phyloP scores from a whole-genome alignment of 352 stramenopile species.

The Elongisporangium anandrum region DNA sequence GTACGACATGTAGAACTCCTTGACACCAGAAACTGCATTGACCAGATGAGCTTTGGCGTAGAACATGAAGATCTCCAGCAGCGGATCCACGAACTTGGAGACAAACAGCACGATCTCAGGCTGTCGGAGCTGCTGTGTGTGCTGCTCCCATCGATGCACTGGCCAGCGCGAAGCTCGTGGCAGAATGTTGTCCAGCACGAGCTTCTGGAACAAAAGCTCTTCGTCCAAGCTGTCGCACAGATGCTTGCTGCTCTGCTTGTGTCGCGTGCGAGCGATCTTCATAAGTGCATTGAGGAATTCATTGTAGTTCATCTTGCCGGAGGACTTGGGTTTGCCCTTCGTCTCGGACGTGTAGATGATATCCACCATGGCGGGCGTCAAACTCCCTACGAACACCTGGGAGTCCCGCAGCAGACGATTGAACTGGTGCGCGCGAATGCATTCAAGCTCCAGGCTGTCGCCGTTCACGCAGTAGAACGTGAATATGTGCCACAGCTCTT shows the following conservation, averaged over 20 bases:
- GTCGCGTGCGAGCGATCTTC: conserved; percentile 44
- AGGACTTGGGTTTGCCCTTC: conserved; percentile 53
- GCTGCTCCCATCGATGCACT: conserved; percentile 36
- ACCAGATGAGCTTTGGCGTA: conserved; percentile 59
- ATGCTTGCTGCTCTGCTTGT: conserved; percentile 24
- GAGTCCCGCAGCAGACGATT: conserved; percentile 64
- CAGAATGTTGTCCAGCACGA: conserved; percentile 60
- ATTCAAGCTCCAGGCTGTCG: conserved; percentile 68
- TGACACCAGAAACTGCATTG: conserved; percentile 25
- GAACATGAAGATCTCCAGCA: conserved; percentile 77
- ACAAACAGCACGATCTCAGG: conserved; percentile 55
- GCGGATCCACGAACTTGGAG: conserved; percentile 57
- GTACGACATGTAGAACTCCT: conserved; percentile 72
- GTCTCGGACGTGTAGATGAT: conserved; percentile 82
- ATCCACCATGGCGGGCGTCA: conserved; percentile 67
- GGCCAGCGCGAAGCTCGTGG: conserved; percentile 56
- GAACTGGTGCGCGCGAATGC: conserved; percentile 71
- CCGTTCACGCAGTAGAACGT: conserved; percentile 80
- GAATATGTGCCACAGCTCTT: conserved; percentile 76
- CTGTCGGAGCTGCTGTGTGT: conserved; percentile 41
- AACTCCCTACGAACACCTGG: conserved; percentile 32
- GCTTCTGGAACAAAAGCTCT: conserved; percentile 45
- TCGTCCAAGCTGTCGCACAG: conserved; percentile 37
- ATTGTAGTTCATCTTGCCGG: conserved; percentile 71
- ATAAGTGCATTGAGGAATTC: conserved; percentile 77